Evolutionary conservation across 1,284 basidiomycete genomes (phyloP).

Genomic region (Trichosporon asahii): DNA sequence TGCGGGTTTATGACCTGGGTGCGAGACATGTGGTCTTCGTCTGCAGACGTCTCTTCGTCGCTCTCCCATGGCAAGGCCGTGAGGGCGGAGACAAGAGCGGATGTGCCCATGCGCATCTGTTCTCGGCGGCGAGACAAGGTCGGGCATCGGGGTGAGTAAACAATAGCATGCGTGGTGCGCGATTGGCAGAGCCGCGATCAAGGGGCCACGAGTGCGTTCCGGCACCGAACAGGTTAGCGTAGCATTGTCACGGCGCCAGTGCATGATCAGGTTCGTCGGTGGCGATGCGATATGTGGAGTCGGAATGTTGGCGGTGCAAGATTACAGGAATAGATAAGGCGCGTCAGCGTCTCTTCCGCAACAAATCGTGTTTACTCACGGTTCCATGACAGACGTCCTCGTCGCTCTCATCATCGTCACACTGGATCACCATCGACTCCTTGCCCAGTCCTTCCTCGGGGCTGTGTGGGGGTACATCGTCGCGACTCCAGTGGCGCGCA

Average conservation of each 20-base stretch:
- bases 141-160: constrained; percentile 1
- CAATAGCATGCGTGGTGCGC: not conserved
- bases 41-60: constrained; percentile 28
- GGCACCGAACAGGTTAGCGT: not conserved
- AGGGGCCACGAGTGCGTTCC: not conserved
- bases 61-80: constrained; percentile 45
- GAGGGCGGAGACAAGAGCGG: constrained; percentile 47
- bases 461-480: not conserved
- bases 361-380: not conserved
- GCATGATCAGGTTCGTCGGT: not conserved
- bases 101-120: constrained; percentile 47
- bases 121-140: not conserved
- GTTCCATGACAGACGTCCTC: not conserved
- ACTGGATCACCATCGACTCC: not conserved
- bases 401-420: not conserved
- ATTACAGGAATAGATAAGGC: not conserved
- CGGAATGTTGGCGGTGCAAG: too few relatives aligned
- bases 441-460: not conserved
- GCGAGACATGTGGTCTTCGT: constrained; percentile 10
- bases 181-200: not conserved
- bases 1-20: constrained; percentile 17
- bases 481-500: not conserved
- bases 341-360: not conserved
- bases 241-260: not conserved
- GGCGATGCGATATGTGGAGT: not conserved